phyloP scores from a whole-genome alignment of 345 rosid genomes.

The Brassica rapa region DNA sequence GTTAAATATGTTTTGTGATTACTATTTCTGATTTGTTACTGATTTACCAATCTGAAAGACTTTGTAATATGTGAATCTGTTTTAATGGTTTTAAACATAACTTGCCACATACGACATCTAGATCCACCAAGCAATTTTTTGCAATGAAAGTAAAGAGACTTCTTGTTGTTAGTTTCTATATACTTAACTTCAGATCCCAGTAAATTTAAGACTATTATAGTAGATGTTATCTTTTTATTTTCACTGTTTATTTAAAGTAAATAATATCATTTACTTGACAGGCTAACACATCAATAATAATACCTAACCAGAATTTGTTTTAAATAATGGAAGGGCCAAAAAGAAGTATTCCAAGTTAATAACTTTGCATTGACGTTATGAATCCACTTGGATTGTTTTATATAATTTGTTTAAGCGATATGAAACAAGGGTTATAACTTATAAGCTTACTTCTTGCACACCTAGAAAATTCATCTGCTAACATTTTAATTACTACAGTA shows the following conservation, averaged over 20 bases:
- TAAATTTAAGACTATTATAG: background rate
- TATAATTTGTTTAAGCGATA: background rate
- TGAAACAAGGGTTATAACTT: background rate
- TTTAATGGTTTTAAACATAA: background rate
- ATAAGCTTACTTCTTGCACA: background rate
- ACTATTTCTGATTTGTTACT: background rate
- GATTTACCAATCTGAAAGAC: background rate
- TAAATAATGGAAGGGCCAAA: constrained; percentile 4
- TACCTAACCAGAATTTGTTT: background rate
- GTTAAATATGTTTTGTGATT: background rate
- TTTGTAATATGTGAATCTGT: background rate
- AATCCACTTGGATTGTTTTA: background rate
- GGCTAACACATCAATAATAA: background rate
- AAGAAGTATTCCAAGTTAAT: constrained; percentile 4
- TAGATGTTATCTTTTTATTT: background rate
- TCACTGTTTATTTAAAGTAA: background rate
- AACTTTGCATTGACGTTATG: constrained; percentile 28
- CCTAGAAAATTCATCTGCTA: background rate
- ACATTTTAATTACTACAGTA: background rate
- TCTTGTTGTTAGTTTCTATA: constrained; percentile 14
- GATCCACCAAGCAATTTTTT: constrained; percentile 7
- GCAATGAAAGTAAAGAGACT: background rate
- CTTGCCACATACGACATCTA: background rate
- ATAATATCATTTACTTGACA: constrained; percentile 20
- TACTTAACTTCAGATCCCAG: constrained; percentile 35